phyloP scores from a whole-genome alignment of 176 grass and related monocot genomes.

The Ananas comosus region DNA sequence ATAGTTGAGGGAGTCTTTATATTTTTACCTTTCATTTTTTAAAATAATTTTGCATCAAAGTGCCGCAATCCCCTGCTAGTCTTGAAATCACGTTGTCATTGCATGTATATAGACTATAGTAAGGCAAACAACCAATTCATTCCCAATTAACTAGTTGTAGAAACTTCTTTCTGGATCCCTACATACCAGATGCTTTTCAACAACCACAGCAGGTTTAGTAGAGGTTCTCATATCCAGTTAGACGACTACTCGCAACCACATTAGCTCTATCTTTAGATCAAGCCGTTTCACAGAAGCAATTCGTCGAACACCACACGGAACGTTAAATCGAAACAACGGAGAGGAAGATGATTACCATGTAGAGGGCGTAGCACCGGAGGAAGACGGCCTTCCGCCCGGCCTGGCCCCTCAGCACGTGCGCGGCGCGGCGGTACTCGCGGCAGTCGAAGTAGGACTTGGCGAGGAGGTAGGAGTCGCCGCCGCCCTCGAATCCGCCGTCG shows the following conservation, averaged over 20 bases:
- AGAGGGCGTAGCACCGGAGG: constrained; percentile 90
- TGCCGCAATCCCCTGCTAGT: too few species aligned
- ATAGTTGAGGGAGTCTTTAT: too few species aligned
- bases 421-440: constrained; percentile 82
- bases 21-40: too few species aligned
- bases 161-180: neutral
- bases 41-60: too few species aligned
- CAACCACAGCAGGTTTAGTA: neutral
- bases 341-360: constrained; percentile 15
- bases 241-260: neutral
- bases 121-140: too few species aligned
- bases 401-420: constrained; percentile 55
- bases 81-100: too few species aligned
- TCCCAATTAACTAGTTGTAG: too few species aligned
- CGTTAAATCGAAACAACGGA: neutral
- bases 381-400: constrained; percentile 63
- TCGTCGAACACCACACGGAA: constrained; percentile 25
- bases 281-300: constrained; percentile 28
- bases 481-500: constrained; percentile 39
- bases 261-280: neutral
- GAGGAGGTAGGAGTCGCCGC: constrained; percentile 79
- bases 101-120: too few species aligned
- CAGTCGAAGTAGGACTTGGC: constrained; percentile 98
- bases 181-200: neutral
- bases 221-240: neutral